Conservation (phyloP, 345 rosid species). For the Citropsis articulata region DNA sequence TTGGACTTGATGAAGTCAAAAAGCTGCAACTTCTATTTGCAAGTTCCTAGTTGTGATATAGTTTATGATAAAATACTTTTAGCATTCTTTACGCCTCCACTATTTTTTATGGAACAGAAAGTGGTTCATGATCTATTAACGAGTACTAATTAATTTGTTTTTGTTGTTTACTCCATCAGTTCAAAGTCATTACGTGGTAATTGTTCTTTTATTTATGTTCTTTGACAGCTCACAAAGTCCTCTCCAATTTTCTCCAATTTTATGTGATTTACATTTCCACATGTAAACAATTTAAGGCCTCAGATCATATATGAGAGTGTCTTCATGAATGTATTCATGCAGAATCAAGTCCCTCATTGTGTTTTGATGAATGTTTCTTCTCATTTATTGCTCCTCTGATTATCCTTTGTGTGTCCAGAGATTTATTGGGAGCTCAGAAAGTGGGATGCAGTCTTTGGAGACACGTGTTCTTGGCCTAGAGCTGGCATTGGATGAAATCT, state of each 20-base stretch:
- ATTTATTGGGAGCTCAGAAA: conserved; percentile 80
- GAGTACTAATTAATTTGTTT: neutral
- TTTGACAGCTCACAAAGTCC: neutral
- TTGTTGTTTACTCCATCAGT: neutral
- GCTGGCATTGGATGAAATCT: conserved; percentile 86
- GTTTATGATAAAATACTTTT: neutral
- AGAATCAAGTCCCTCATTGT: neutral
- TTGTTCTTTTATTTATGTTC: neutral
- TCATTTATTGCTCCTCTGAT: conserved; percentile 1
- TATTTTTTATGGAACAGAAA: neutral
- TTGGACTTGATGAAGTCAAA: neutral
- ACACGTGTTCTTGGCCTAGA: conserved; percentile 87
- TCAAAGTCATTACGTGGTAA: neutral
- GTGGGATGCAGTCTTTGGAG: conserved; percentile 80
- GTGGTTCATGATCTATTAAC: neutral
- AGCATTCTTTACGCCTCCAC: neutral
- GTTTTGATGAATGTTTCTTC: conserved; percentile 10
- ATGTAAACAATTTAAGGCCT: neutral
- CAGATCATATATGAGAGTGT: neutral
- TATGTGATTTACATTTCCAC: neutral
- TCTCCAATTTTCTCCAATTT: neutral
- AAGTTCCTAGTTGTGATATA: neutral
- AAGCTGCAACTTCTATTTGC: neutral
- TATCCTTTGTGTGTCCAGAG: conserved; percentile 36
- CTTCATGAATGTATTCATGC: neutral